These are phyloP conservation scores for Oligophagozyma castellii DNA, from an alignment of 1,139 yeast genomes.

Conservation along the genomic window DNA sequence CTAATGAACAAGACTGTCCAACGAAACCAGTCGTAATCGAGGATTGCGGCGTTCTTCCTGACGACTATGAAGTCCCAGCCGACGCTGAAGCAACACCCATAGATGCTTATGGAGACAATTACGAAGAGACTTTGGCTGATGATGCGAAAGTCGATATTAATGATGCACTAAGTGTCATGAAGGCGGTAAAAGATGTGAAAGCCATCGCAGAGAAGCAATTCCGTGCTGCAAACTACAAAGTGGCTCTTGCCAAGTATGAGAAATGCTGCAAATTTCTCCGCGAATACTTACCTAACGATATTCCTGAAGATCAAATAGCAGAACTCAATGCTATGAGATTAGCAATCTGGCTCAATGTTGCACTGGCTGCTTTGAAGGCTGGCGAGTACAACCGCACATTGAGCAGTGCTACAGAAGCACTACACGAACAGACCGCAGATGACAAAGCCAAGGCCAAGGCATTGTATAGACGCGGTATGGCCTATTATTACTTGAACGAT, in stretches of 20 bases:
- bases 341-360: constrained; percentile 55
- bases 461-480: constrained; percentile 72
- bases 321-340: constrained; percentile 40
- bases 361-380: constrained; percentile 61
- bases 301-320: constrained; percentile 38
- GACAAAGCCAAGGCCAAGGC: constrained; percentile 73
- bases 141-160: constrained; percentile 51
- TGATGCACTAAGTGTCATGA: constrained; percentile 49
- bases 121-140: constrained; percentile 65
- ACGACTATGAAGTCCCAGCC: constrained; percentile 34
- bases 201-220: constrained; percentile 65
- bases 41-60: constrained; percentile 69
- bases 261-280: constrained; percentile 58
- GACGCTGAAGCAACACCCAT: constrained; percentile 30
- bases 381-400: constrained; percentile 44
- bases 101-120: constrained; percentile 77
- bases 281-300: constrained; percentile 65
- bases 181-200: constrained; percentile 56
- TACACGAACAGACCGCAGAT: constrained; percentile 47
- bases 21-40: constrained; percentile 48
- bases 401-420: constrained; percentile 49
- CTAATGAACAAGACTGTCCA: constrained; percentile 55
- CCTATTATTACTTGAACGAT: constrained; percentile 48
- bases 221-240: constrained; percentile 44
- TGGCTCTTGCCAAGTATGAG: constrained; percentile 51